Base-by-base conservation (phyloP, 2,329 filamentous ascomycete species). In the Grosmannia serpens region DNA sequence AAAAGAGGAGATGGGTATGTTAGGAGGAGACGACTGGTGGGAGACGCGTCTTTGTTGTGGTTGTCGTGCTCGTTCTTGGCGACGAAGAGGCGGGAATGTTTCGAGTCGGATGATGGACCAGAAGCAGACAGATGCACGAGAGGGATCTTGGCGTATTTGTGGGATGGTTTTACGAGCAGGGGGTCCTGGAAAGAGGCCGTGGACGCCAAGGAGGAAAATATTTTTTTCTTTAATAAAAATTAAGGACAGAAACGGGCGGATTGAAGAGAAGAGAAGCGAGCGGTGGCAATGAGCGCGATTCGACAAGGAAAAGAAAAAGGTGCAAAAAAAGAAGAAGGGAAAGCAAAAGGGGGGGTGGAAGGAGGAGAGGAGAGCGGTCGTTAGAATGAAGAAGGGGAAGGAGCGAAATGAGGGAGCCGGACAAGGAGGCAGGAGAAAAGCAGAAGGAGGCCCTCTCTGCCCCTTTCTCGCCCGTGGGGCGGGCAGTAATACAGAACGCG, bases 391-490 rank as follows among this genome's bases (percentile, higher is more conserved):
- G 31, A 57, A n/a, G 49, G 33, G 56, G 47, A 57, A 57, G 50
- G 51, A 46, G 53, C 53, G 53, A 55, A 46, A 54, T 54, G 52
- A 54, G 29, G 33, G 26, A 53, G 29, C 26, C 35, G 44, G 27
- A 44, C 22, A 56, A 47, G 26, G 35, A 56, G 47, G 47, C 7
- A 47, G 17, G 46, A 27, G 26, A 53, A 57, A 57, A 53, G 15
- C 20, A 53, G 26, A 15, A 54, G 38, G 24, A 24, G 52, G 52
- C 31, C 24, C 17, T 38, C 41, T 20, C n/a, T 41, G 24, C 52
- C 52, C 47, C 47, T 56, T 56, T 27, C 53, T 47, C 57, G 44
- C 55, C 54, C 57, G 57, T 59, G 57, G 57, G 57, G 57, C 57
- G 52, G 22, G 35, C 9, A 55, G 41, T 10, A 44, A 53, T n/a